These are phyloP conservation scores for sorghum (Sorghum bicolor) DNA, from an alignment of 176 grass and related monocot genomes.

Conservation along the genomic window Sorghum_bicolor_NCBIv3 NC_012870.2:7636501-7637000, in stretches of 20 bases:
- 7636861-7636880: constrained; percentile 33
- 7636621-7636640: background rate
- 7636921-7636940: constrained; percentile 48
- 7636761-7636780: background rate
- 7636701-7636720: background rate
- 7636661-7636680: background rate
- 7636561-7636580: background rate
- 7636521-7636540: background rate
- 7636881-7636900: constrained; percentile 34
- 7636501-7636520: background rate
- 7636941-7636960: constrained; percentile 31
- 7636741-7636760: background rate
- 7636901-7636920: constrained; percentile 56
- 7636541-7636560: background rate
- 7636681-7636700: background rate
- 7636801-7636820: background rate
- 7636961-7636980: constrained; percentile 34
- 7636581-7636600: background rate
- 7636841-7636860: background rate
- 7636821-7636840: background rate
- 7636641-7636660: background rate
- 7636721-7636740: background rate
- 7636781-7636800: background rate
- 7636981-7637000: constrained; percentile 54
- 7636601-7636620: background rate